Evolutionary conservation across 305 asterid species (phyloP).

Genomic region (Caryopteris hybrid): DNA sequence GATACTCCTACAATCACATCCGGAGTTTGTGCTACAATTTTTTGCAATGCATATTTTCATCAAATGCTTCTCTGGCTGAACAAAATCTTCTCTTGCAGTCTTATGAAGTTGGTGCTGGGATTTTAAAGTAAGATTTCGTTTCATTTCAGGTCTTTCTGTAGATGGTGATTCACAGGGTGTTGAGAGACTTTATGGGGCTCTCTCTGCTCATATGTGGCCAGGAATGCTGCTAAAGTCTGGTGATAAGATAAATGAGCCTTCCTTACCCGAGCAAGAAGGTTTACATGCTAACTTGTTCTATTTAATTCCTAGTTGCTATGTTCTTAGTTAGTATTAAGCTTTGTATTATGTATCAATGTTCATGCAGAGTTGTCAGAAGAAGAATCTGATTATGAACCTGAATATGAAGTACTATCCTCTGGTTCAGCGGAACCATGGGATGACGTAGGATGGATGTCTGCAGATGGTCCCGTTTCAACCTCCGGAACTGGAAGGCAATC

Average conservation of each 20-base stretch:
- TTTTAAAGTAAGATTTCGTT: background rate
- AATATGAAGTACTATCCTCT: conserved; percentile 68
- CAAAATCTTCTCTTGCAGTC: background rate
- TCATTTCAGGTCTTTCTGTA: conserved; percentile 69
- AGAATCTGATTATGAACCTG: conserved; percentile 83
- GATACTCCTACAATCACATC: background rate
- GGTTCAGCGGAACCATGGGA: conserved; percentile 86
- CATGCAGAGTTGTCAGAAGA: conserved; percentile 72
- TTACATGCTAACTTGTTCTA: background rate
- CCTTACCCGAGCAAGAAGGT: conserved; percentile 83
- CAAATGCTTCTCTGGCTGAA: background rate
- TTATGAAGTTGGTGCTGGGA: background rate
- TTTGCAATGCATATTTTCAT: background rate
- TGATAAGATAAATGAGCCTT: conserved; percentile 70
- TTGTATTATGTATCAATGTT: conserved; percentile 5
- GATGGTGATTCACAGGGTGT: conserved; percentile 97
- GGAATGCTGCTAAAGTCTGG: conserved; percentile 95
- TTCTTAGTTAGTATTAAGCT: background rate
- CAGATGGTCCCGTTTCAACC: conserved; percentile 30
- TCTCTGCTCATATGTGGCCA: conserved; percentile 97
- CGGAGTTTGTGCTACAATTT: background rate
- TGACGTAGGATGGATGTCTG: conserved; percentile 45
- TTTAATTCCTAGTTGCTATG: background rate
- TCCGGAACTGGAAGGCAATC: conserved; percentile 14
- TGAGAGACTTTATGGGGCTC: conserved; percentile 83